Conservation (phyloP, 169 alveolate species). For the Ophryocystis elektroscirrha region DNA sequence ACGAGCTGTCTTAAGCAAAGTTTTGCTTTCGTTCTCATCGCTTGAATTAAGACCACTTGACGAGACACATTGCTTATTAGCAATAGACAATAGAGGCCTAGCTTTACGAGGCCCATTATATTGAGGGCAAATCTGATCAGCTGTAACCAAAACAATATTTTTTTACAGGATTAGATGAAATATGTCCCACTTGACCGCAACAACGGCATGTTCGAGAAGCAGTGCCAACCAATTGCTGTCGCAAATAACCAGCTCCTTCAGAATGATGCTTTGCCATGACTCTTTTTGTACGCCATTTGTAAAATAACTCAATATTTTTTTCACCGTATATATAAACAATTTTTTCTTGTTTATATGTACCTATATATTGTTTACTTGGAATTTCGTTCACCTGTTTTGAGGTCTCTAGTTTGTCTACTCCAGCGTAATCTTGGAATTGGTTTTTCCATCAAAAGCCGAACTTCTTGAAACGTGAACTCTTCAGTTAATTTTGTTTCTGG, state of each 20-base stretch:
- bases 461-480: neutral
- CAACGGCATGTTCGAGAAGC: slow-evolving; percentile 44
- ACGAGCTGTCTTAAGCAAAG: too few relatives aligned
- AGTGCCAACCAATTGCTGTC: neutral
- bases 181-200: slow-evolving; percentile 57
- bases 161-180: slow-evolving; percentile 53
- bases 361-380: slow-evolving; percentile 34
- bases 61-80: too few relatives aligned
- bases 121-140: too few relatives aligned
- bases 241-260: neutral
- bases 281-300: slow-evolving; percentile 42
- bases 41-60: too few relatives aligned
- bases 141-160: slow-evolving; percentile 5
- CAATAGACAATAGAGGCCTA: too few relatives aligned
- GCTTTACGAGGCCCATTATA: too few relatives aligned
- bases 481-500: neutral
- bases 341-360: slow-evolving; percentile 39
- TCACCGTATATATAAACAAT: slow-evolving; percentile 51
- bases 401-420: slow-evolving; percentile 28
- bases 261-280: slow-evolving; percentile 23
- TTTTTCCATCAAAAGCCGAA: neutral
- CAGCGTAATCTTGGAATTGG: neutral
- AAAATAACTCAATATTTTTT: slow-evolving; percentile 35
- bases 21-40: too few relatives aligned
- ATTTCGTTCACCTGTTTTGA: slow-evolving; percentile 51